Conservation (phyloP, 441 rosid genomes). For the Croton setiger region DNA sequence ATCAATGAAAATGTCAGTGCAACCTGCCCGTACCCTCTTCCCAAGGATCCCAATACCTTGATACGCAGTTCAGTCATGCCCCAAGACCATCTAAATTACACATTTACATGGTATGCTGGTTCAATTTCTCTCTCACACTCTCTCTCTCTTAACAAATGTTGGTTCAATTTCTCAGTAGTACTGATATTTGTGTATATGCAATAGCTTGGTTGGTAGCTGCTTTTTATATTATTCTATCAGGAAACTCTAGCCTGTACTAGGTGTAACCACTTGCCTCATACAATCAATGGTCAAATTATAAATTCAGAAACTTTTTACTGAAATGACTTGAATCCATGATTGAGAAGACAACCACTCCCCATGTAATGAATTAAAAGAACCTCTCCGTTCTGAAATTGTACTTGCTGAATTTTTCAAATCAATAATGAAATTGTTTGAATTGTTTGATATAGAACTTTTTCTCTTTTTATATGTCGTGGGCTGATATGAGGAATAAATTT, state of each 20-base stretch:
- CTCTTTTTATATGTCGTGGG: neutral
- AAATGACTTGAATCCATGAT: too few relatives aligned
- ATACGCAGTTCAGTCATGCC: constrained; percentile 95
- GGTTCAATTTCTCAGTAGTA: constrained; percentile 8
- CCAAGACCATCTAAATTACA: constrained; percentile 87
- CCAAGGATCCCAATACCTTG: constrained; percentile 75
- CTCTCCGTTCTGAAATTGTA: neutral
- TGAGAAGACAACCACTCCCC: too few relatives aligned
- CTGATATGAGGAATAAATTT: neutral
- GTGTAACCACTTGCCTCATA: too few relatives aligned
- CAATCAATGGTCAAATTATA: too few relatives aligned
- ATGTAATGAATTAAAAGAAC: neutral
- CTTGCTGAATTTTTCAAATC: neutral
- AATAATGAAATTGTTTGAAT: neutral
- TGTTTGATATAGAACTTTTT: neutral
- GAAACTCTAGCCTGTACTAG: too few relatives aligned
- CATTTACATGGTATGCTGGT: constrained; percentile 66
- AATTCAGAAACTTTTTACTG: too few relatives aligned
- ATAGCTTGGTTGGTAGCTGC: neutral
- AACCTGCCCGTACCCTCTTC: constrained; percentile 81
- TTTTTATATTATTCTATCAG: neutral
- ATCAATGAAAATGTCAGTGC: constrained; percentile 59
- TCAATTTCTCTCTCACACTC: constrained; percentile 7
- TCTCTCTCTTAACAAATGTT: too few relatives aligned
- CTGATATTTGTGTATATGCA: neutral